phyloP scores from a whole-genome alignment of 768 basidiomycete genomes.

The Cubamyces sp. region DNA sequence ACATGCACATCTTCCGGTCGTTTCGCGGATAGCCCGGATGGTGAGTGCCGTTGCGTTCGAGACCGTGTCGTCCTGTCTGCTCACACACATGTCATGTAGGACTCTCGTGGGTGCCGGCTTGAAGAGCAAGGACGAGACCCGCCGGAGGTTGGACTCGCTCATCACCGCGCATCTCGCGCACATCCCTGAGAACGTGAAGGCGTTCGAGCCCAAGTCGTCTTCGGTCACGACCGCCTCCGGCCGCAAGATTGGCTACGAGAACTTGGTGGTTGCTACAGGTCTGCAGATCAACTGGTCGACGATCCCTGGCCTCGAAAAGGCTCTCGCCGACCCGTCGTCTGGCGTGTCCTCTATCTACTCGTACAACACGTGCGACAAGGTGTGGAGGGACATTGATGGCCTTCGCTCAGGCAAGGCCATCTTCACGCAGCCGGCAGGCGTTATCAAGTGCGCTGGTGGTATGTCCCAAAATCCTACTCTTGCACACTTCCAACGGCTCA shows the following conservation, averaged over 20 bases:
- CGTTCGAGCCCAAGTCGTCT: constrained; percentile 78
- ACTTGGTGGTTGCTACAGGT: constrained; percentile 87
- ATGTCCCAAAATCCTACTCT: constrained; percentile 19
- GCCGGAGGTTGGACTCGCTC: constrained; percentile 65
- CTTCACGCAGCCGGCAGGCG: constrained; percentile 93
- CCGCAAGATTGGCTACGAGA: constrained; percentile 75
- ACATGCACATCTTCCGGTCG: constrained; percentile 7
- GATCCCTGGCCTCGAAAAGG: constrained; percentile 73
- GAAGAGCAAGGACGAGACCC: constrained; percentile 66
- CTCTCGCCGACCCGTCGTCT: constrained; percentile 74
- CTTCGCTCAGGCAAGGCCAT: constrained; percentile 81
- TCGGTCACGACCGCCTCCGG: constrained; percentile 75
- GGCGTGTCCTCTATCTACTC: constrained; percentile 94
- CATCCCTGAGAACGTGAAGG: constrained; percentile 68
- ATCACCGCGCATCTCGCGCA: constrained; percentile 76
- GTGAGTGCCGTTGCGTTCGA: constrained; percentile 43
- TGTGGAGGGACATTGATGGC: constrained; percentile 80
- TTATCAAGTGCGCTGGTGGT: constrained; percentile 95
- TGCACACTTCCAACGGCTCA: not conserved
- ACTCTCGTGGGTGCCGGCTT: constrained; percentile 93
- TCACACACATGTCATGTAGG: constrained; percentile 47
- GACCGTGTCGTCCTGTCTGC: not conserved
- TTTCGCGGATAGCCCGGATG: constrained; percentile 76
- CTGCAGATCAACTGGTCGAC: constrained; percentile 84
- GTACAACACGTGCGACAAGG: constrained; percentile 87